Base-by-base conservation (phyloP, 768 basidiomycete genomes). In the Kwoniella dendrophila region DNA sequence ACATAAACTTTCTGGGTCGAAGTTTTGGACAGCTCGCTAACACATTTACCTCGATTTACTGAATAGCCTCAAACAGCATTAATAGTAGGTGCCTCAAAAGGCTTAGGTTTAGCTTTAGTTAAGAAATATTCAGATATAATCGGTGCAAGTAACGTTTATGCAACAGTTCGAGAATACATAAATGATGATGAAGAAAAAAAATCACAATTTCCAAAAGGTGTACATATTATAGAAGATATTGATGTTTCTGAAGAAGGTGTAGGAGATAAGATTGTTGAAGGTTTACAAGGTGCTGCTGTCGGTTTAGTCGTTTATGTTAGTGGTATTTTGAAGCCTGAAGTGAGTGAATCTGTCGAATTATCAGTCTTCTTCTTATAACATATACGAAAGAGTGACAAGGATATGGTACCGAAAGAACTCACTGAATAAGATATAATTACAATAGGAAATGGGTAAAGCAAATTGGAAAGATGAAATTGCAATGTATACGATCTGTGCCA, bases 401-500 rank as follows among this genome's bases (percentile, higher is more conserved):
- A n/a, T n/a, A n/a, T n/a, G n/a, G n/a, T n/a, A n/a, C n/a, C n/a
- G n/a, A n/a, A n/a, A n/a, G n/a, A n/a, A n/a, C n/a, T n/a, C n/a
- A n/a, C n/a, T n/a, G n/a, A n/a, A n/a, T n/a, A n/a, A n/a, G n/a
- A n/a, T n/a, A n/a, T n/a, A n/a, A n/a, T n/a, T n/a, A n/a, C n/a
- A n/a, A n/a, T 43, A 74, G 81, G 76, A 81, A 20, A 73, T 83
- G 20, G 81, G 80, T 8, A 68, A 78, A 48, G 76, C 78, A 0
- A 72, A 70, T 22, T 83, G 77, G 68, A 75, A 76, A 44, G 81
- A 81, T 50, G 77, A 83, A 63, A 62, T 83, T 10, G 73, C 78
- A 40, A 84, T 84, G 83, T 83, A 82, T 74, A 82, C 77, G 24
- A 81, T 80, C 44, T 80, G 82, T 36, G 75, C 82, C 0, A 81